A percentile compares a stretch with the other conserved stretches of the same genome.
phyloP scores from a whole-genome alignment of 257 asterid species.

The Solanum lycopersicoides region DNA sequence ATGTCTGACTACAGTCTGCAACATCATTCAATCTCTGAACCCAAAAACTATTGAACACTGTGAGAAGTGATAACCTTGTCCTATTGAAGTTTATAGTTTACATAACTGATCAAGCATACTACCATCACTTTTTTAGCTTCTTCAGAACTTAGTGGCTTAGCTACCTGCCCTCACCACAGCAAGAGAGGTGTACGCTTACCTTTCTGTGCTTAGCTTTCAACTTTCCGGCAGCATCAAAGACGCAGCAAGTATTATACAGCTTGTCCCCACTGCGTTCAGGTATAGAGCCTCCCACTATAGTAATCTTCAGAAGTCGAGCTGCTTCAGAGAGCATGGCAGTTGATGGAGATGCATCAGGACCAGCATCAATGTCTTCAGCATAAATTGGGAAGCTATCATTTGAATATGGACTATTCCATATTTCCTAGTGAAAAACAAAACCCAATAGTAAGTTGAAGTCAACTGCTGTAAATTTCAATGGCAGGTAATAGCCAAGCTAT shows the following conservation, averaged over 20 bases:
- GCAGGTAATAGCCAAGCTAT: background rate
- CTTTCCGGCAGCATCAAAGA: conserved; percentile 77
- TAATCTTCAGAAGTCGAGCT: conserved; percentile 58
- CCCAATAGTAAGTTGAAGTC: background rate
- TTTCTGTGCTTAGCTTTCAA: conserved; percentile 89
- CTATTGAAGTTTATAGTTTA: background rate
- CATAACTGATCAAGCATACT: background rate
- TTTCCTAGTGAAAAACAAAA: conserved; percentile 44
- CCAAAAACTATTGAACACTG: background rate
- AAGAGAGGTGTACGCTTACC: conserved; percentile 31
- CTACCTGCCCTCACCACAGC: background rate
- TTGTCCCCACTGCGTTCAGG: conserved; percentile 86
- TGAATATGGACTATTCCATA: conserved; percentile 95
- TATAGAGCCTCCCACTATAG: conserved; percentile 89
- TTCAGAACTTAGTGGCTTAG: background rate
- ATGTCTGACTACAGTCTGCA: background rate
- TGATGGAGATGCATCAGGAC: conserved; percentile 78
- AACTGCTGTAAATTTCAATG: background rate
- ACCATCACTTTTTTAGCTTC: background rate
- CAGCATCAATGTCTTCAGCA: conserved; percentile 96
- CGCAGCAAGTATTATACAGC: conserved; percentile 82
- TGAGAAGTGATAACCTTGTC: background rate
- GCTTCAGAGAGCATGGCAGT: conserved; percentile 87
- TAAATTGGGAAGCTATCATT: conserved; percentile 88
- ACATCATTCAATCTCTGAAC: background rate